Evolutionary conservation across 257 asterid species (phyloP).

Genomic region (Solanum chilense): DNA sequence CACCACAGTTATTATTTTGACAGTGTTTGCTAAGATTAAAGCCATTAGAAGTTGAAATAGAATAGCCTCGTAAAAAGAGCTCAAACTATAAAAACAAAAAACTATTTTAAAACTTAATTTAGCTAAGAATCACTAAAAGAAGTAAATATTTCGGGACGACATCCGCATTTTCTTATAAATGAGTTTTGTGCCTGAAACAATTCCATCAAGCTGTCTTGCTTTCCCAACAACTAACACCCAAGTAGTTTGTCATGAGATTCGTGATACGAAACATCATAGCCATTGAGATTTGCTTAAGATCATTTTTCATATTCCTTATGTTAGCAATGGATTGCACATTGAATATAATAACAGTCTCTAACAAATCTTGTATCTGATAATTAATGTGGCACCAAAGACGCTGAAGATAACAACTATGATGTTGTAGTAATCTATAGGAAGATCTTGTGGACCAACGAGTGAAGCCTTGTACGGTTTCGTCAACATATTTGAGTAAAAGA

Average conservation of each 20-base stretch:
- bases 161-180: no score
- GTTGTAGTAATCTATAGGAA: conserved; percentile 69
- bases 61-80: not conserved
- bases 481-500: not conserved
- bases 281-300: conserved; percentile 94
- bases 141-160: not conserved
- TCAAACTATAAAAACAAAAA: not conserved
- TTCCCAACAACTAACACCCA: no score
- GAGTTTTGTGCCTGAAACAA: no score
- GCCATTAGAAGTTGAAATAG: not conserved
- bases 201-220: no score
- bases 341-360: conserved; percentile 87
- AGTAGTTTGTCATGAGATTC: not conserved
- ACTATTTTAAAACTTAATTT: not conserved
- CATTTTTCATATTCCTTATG: conserved; percentile 82
- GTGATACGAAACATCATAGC: conserved; percentile 54
- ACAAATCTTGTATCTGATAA: conserved; percentile 58
- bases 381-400: conserved; percentile 63
- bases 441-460: conserved; percentile 43
- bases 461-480: not conserved
- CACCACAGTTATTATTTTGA: not conserved
- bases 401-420: conserved; percentile 70
- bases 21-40: not conserved
- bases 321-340: conserved; percentile 81
- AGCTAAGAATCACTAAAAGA: not conserved